Evolutionary conservation across 2,329 filamentous ascomycete species (phyloP), one percentile per base, ranked within the genome.

Genomic region (Exophiala spinifera): DNA sequence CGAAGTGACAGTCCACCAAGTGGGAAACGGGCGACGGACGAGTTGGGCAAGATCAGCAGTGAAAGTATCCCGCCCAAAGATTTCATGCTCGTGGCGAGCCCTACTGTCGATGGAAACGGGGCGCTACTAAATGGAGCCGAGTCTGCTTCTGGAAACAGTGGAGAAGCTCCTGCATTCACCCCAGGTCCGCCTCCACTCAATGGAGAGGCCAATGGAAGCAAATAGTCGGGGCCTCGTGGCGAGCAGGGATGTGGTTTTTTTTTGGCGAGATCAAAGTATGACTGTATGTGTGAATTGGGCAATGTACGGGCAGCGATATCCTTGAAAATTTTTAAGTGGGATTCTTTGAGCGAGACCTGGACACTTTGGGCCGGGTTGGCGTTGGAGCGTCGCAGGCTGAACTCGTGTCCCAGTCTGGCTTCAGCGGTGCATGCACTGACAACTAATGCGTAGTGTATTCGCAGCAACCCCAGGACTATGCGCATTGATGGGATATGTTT

Each of bases 21-120:
- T 44, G 56, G 61, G 4, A 61, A 59, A 25, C 48, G 43, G 23
- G 59, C 55, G 47, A 60, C 51, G n/a, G 59, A 60, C 14, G 51
- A 59, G 34, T 28, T 58, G 20, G 62, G 57, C n/a, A 59, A 59
- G 36, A 50, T 59, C 17, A 59, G 51, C 49, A 54, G 28, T 10
- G 61, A 64, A 7, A 45, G 55, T 1, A 36, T 59, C 5, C 40
- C 37, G 20, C 52, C 54, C n/a, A 58, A 52, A 39, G 34, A 46
- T 4, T 13, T 21, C 8, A 21, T 49, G 6, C 11, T 42, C 23
- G 28, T 46, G 11, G 39, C 34, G n/a, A 37, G 13, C 28, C 45
- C 17, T 42, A n/a, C 17, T 46, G 49, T 37, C 20, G 21, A 51
- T 15, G 36, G 44, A 28, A 56, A 57, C 21, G 45, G 48, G 6